Evolutionary conservation across 1,284 basidiomycete species (phyloP).

Genomic region (Puccinia hordei): DNA sequence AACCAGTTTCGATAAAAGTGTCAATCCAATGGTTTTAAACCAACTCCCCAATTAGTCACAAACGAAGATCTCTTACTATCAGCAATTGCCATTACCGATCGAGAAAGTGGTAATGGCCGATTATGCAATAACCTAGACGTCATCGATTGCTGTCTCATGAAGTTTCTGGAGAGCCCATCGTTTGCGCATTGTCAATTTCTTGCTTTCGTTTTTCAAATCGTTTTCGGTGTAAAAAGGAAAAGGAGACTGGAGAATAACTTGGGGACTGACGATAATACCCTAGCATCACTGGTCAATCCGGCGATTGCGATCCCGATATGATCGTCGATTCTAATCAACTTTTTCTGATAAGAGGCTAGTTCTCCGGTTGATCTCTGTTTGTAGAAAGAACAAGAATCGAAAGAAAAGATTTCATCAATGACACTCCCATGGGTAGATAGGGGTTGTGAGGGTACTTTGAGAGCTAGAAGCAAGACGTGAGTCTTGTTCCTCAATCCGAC

Average conservation of each 20-base stretch:
- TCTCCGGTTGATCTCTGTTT: slow-evolving; percentile 93
- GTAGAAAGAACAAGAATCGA: background rate
- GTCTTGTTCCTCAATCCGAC: slow-evolving; percentile 94
- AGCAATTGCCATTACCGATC: slow-evolving; percentile 88
- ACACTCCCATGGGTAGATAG: background rate
- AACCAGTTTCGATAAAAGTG: slow-evolving; percentile 58
- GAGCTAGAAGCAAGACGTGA: slow-evolving; percentile 86
- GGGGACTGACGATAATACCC: slow-evolving; percentile 79
- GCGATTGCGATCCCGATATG: slow-evolving; percentile 99
- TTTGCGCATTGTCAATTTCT: background rate
- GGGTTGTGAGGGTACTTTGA: slow-evolving; percentile 69
- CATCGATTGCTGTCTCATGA: slow-evolving; percentile 99
- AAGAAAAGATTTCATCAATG: background rate
- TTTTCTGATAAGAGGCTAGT: slow-evolving; percentile 97
- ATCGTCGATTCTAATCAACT: slow-evolving; percentile 99
- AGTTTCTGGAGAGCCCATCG: slow-evolving; percentile 69
- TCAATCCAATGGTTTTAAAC: background rate
- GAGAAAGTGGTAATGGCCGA: slow-evolving; percentile 87
- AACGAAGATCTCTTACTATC: slow-evolving; percentile 71
- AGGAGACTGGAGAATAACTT: background rate
- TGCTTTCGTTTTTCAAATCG: background rate
- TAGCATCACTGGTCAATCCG: slow-evolving; percentile 93
- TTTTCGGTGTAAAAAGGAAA: background rate
- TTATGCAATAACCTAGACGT: slow-evolving; percentile 91
- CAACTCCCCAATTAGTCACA: background rate